These are phyloP conservation scores for Kluyveromyces nonfermentans DNA, from an alignment of 805 yeast species.

Conservation along the genomic window DNA sequence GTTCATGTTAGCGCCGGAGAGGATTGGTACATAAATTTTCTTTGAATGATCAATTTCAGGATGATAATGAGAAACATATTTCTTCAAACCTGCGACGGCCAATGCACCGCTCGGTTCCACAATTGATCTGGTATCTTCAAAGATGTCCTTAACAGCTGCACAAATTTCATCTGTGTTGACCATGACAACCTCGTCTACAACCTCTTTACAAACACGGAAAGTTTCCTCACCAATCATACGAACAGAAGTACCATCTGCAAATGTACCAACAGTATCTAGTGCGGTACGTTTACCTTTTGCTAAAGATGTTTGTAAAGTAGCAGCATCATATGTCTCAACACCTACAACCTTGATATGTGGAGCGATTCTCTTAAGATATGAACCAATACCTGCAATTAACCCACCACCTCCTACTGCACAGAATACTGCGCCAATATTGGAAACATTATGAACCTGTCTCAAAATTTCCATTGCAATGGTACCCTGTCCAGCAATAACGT, in stretches of 20 bases:
- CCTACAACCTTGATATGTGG: constrained; percentile 97
- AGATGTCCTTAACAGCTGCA: constrained; percentile 95
- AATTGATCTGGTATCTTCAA: constrained; percentile 88
- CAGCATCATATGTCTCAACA: constrained; percentile 93
- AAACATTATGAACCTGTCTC: constrained; percentile 62
- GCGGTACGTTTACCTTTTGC: constrained; percentile 43
- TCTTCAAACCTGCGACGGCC: constrained; percentile 89
- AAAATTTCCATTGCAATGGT: constrained; percentile 90
- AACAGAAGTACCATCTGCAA: constrained; percentile 99
- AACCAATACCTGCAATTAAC: constrained; percentile 78
- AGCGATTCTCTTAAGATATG: constrained; percentile 87
- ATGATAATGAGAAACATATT: constrained; percentile 52
- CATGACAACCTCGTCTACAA: constrained; percentile 80
- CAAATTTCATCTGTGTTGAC: constrained; percentile 89
- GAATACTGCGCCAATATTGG: constrained; percentile 76
- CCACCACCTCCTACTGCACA: constrained; percentile 98
- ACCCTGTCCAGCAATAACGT: constrained; percentile 98
- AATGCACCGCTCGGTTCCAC: constrained; percentile 98
- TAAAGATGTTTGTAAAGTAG: constrained; percentile 74
- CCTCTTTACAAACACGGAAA: constrained; percentile 64
- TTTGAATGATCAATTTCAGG: constrained; percentile 63
- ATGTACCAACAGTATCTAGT: constrained; percentile 76
- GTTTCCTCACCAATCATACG: constrained; percentile 84
- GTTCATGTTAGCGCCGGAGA: constrained; percentile 97
- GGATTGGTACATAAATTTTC: constrained; percentile 70